These are phyloP conservation scores for Pythium insidiosum DNA, from an alignment of 352 stramenopile species.

Conservation along the genomic window DNA sequence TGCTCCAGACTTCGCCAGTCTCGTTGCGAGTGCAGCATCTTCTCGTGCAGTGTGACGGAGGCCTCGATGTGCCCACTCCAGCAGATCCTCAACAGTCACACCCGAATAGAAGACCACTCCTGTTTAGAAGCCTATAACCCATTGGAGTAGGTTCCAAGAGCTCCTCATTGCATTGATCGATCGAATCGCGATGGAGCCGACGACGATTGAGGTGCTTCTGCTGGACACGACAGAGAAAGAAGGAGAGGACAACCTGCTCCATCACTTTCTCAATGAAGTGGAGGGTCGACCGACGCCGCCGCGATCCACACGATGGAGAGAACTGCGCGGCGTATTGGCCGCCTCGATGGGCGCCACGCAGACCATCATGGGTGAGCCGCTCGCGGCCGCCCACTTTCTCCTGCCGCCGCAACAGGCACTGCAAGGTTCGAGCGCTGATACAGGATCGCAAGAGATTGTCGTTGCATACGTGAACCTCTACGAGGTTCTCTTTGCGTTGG, in stretches of 20 bases:
- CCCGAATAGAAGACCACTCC: too few species aligned
- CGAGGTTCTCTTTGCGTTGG: constrained; percentile 46
- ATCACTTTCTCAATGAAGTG: constrained; percentile 17
- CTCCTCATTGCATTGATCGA: too few species aligned
- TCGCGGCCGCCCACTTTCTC: constrained; percentile 27
- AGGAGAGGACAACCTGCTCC: constrained; percentile 58
- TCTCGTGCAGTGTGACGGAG: too few species aligned
- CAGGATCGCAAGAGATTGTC: constrained; percentile 5
- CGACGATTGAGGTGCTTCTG: constrained; percentile 48
- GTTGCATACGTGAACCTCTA: constrained; percentile 40
- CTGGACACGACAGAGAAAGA: constrained; percentile 61
- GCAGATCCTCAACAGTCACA: too few species aligned
- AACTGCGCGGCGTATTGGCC: constrained; percentile 46
- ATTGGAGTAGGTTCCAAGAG: too few species aligned
- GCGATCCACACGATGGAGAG: constrained; percentile 18
- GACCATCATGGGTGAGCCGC: constrained; percentile 36
- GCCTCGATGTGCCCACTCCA: too few species aligned
- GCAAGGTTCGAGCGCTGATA: too few species aligned
- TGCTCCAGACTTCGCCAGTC: constrained; percentile 42
- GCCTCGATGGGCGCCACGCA: constrained; percentile 40
- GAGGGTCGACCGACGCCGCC: not conserved
- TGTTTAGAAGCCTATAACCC: too few species aligned
- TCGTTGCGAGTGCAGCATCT: constrained; percentile 26
- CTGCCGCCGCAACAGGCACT: not conserved
- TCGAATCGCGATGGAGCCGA: too few species aligned